phyloP scores from a whole-genome alignment of 371 early-diverging fungal species.

The Mucor mucedo region DNA sequence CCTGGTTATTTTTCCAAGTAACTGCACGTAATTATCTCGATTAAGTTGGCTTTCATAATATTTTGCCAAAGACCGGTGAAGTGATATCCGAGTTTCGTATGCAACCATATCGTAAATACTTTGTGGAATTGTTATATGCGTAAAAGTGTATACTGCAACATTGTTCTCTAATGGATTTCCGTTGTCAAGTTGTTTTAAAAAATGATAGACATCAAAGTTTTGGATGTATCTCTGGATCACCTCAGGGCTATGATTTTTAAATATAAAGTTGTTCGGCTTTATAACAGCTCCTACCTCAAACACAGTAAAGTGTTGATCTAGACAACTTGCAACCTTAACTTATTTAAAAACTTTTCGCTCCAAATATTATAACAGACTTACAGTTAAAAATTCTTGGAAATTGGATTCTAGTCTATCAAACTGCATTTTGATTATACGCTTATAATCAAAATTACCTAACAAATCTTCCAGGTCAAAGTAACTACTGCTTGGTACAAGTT shows the following conservation, averaged over 20 bases:
- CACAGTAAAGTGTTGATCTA: constrained; percentile 59
- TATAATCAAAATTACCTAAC: constrained; percentile 56
- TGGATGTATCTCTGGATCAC: constrained; percentile 37
- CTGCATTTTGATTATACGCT: constrained; percentile 62
- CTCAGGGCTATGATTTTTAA: constrained; percentile 30
- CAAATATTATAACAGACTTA: constrained; percentile 13
- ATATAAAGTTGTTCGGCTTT: constrained; percentile 37
- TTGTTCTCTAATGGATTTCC: constrained; percentile 30
- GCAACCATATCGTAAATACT: constrained; percentile 64
- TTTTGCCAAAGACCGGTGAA: constrained; percentile 54
- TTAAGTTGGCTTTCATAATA: constrained; percentile 59
- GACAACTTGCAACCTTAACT: constrained; percentile 54
- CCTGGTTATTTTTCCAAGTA: constrained; percentile 55
- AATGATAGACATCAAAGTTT: constrained; percentile 54
- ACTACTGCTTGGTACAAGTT: constrained; percentile 48
- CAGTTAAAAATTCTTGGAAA: constrained; percentile 61
- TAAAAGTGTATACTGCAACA: constrained; percentile 46
- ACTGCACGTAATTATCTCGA: constrained; percentile 47
- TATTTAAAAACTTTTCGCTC: background rate
- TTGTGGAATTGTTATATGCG: constrained; percentile 56
- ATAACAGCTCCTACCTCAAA: constrained; percentile 54
- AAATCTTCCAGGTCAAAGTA: constrained; percentile 51
- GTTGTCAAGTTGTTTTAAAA: constrained; percentile 40
- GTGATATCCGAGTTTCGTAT: constrained; percentile 56
- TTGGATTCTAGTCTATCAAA: constrained; percentile 56